A percentile compares a stretch with the other conserved stretches of the same genome.
Conservation (phyloP, 2,329 filamentous ascomycete species). For the Penicillium sp. region DNA sequence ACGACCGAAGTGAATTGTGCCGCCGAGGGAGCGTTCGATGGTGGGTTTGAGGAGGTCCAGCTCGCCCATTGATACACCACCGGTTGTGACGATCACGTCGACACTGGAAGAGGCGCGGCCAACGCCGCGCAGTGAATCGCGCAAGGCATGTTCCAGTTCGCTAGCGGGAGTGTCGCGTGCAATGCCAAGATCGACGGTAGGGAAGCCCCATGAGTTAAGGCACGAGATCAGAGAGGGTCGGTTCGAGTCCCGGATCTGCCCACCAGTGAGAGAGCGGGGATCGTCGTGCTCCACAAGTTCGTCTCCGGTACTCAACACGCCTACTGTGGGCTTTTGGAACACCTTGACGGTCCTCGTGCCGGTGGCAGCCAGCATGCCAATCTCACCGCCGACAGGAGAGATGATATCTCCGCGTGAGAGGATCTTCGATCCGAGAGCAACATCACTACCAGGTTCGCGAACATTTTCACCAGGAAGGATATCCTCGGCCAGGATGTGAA, state of each 20-base stretch:
- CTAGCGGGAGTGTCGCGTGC: conserved; percentile 55
- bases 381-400: conserved; percentile 80
- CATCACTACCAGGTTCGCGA: conserved; percentile 84
- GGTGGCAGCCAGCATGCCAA: conserved; percentile 81
- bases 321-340: conserved; percentile 72
- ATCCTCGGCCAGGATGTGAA: conserved; percentile 76
- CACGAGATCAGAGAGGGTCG: conserved; percentile 80
- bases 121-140: conserved; percentile 60
- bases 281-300: conserved; percentile 74
- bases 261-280: conserved; percentile 59
- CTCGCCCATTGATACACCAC: conserved; percentile 96
- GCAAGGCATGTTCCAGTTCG: conserved; percentile 69
- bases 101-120: conserved; percentile 45
- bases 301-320: conserved; percentile 88
- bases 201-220: conserved; percentile 66
- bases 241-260: conserved; percentile 92
- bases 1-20: conserved; percentile 91
- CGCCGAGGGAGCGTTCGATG: conserved; percentile 81
- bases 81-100: conserved; percentile 84
- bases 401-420: conserved; percentile 75
- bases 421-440: conserved; percentile 63
- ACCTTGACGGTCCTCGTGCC: conserved; percentile 66
- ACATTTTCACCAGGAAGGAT: conserved; percentile 80
- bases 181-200: conserved; percentile 80
- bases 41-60: conserved; percentile 94